Base-by-base conservation (phyloP, 2,329 filamentous ascomycete genomes). In the Botrytis aclada region DNA sequence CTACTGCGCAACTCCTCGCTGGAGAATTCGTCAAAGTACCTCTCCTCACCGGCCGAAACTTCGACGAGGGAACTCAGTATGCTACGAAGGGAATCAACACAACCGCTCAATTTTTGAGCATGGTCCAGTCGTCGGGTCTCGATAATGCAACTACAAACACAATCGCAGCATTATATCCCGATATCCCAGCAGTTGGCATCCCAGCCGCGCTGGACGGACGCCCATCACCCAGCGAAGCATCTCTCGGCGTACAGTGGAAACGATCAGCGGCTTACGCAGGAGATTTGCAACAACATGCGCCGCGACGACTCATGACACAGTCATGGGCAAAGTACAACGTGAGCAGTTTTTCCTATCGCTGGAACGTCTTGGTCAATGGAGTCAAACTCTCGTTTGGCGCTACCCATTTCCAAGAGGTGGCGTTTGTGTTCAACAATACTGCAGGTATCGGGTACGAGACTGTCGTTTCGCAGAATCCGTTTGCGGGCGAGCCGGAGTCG, bases 1-100 rank as follows among this genome's bases (percentile, higher is more conserved):
- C 84, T 1, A 86, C 86, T 18, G 79, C 84, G 12, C 86, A 89
- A 74, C 81, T 93, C 6, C 81, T 82, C 3, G 80, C 84, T 7
- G 89, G 89, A 64, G 84, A 85, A 32, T 92, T 92, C 75, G 87
- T 91, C 70, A 84, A 88, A 69, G 88, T 92, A 0, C 89, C 90
- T 1, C 85, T 92, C 61, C 84, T 93, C 10, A 82, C 86, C 54
- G 90, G 91, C 6, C 86, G 86, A 54, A 92, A 92, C 79, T 86
- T 86, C 1, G 90, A 93, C 76, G 91, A 93, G 79, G 91, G 89
- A 4, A 86, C 86, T 0, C 82, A 83, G 0, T 91, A 90, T 77
- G 86, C 83, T 0, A 84, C 84, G 16, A 79, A 74, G 8, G 86
- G 85, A 16, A 85, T 91, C 74, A 86, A 90, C 77, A 88, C 85